Conservation (phyloP, 140 eudicot genomes). For the Stevia rebaudiana region DNA sequence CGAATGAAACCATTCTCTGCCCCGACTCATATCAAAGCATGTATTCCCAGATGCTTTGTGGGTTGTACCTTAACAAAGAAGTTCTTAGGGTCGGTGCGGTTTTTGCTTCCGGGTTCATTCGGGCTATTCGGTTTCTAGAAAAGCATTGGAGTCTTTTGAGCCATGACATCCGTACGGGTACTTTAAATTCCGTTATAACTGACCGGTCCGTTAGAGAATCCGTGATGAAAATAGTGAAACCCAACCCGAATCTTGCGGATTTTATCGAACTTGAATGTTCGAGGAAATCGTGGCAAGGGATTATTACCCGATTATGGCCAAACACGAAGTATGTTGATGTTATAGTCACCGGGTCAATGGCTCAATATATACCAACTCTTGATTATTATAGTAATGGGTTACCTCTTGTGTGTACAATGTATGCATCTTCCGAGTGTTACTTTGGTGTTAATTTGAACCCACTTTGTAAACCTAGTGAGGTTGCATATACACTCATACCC, state of each 20-base stretch:
- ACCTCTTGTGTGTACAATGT: conserved; percentile 68
- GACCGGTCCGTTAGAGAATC: conserved; percentile 5
- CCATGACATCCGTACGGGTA: conserved; percentile 51
- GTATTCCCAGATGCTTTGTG: conserved; percentile 31
- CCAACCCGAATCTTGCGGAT: conserved; percentile 55
- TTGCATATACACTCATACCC: conserved; percentile 67
- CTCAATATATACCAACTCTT: conserved; percentile 71
- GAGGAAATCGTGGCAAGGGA: conserved; percentile 55
- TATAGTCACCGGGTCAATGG: conserved; percentile 72
- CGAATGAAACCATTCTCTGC: conserved; percentile 27
- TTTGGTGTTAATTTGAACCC: conserved; percentile 69
- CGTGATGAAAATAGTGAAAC: conserved; percentile 39
- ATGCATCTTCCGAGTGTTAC: conserved; percentile 72
- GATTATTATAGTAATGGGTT: conserved; percentile 57
- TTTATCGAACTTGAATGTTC: conserved; percentile 53
- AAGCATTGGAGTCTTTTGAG: conserved; percentile 12
- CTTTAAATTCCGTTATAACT: conserved; percentile 13
- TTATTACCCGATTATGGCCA: conserved; percentile 67
- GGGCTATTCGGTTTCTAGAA: conserved; percentile 26
- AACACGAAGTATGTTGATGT: conserved; percentile 64
- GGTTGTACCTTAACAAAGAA: conserved; percentile 1
- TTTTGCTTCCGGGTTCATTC: conserved; percentile 32
- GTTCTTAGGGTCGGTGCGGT: conserved; percentile 28
- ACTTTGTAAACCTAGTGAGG: conserved; percentile 57
- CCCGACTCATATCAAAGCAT: conserved; percentile 31